Base-by-base conservation (phyloP, 768 basidiomycete species). In the Rubroboletus satanas region DNA sequence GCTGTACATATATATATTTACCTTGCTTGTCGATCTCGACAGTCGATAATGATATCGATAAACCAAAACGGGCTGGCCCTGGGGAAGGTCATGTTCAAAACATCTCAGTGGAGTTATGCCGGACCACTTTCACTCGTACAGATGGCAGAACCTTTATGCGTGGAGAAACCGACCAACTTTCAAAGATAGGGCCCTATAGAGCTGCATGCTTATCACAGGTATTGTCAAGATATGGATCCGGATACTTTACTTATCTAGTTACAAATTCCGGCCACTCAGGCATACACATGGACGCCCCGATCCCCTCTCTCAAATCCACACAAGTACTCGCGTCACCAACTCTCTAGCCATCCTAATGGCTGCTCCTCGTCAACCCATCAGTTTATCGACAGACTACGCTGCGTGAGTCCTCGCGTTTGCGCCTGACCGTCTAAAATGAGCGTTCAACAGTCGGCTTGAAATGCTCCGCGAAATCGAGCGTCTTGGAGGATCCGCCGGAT, bases 401-500 rank as follows among this genome's bases (percentile, higher is more conserved):
- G 31, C 10, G 52, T 54, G 38, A 33, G 49, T 52, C 31, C n/a
- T 41, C 12, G 23, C 4, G 2, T 21, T 33, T 39, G 11, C 11
- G 4, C 10, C 5, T 5, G n/a, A 21, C 17, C 29, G 10, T 38
- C 46, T 31, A 9, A 18, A 15, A 17, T 17, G 32, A 39, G 17
- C 21, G 18, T 32, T 36, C 17, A 15, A 35, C 23, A 54, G 53
- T 35, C 53, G 23, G 15, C 26, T 54, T 11, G 33, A 35, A 17
- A 28, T 42, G 14, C 17, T 54, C 53, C 14, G 18, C 14, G 35
- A 35, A 39, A 54, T 54, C 10, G 51, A 54, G 32, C 6, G 28
- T 21, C 39, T 54, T n/a, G 53, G 53, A 21, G 53, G 53, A 18
- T 54, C 51, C 10, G n/a, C 26, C 11, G 33, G 53, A 17, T 41